Evolutionary conservation across 495 filamentous ascomycete species (phyloP).

Genomic region (Apodospora peruviana): DNA sequence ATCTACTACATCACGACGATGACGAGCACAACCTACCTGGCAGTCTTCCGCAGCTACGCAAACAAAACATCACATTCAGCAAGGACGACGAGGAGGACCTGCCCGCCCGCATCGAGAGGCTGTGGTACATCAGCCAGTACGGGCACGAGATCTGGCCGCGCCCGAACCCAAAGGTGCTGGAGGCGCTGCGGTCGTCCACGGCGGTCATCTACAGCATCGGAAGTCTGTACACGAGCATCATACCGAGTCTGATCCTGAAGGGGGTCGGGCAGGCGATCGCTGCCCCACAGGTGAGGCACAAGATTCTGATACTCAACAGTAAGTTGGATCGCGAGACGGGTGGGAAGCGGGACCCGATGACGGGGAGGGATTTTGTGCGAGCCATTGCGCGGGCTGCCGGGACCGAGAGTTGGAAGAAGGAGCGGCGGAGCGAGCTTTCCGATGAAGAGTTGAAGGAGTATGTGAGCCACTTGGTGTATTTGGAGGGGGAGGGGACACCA

Average conservation of each 20-base stretch:
- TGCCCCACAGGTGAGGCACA: constrained; percentile 47
- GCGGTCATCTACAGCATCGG: constrained; percentile 87
- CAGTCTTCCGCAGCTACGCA: constrained; percentile 69
- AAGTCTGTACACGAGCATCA: constrained; percentile 72
- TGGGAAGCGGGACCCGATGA: constrained; percentile 51
- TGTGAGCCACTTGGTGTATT: constrained; percentile 78
- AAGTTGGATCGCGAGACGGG: constrained; percentile 82
- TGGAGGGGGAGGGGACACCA: constrained; percentile 60
- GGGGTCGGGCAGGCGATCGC: constrained; percentile 55
- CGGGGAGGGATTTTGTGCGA: constrained; percentile 69
- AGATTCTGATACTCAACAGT: constrained; percentile 83
- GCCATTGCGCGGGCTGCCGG: constrained; percentile 66
- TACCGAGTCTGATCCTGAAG: constrained; percentile 67
- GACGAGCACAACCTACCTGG: constrained; percentile 90
- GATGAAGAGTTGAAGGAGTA: constrained; percentile 43
- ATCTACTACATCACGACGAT: constrained; percentile 27
- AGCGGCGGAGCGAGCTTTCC: constrained; percentile 14
- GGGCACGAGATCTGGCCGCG: constrained; percentile 79
- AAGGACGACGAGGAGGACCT: constrained; percentile 65
- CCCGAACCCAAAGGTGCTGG: constrained; percentile 73
- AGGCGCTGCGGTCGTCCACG: constrained; percentile 54
- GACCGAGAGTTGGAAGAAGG: constrained; percentile 39
- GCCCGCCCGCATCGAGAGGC: constrained; percentile 66
- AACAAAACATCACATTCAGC: constrained; percentile 72
- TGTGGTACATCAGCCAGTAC: constrained; percentile 98